Evolutionary conservation across 2,329 filamentous ascomycete genomes (phyloP), one percentile per base, ranked within the genome.

Genomic region (Penicillium expansum): DNA sequence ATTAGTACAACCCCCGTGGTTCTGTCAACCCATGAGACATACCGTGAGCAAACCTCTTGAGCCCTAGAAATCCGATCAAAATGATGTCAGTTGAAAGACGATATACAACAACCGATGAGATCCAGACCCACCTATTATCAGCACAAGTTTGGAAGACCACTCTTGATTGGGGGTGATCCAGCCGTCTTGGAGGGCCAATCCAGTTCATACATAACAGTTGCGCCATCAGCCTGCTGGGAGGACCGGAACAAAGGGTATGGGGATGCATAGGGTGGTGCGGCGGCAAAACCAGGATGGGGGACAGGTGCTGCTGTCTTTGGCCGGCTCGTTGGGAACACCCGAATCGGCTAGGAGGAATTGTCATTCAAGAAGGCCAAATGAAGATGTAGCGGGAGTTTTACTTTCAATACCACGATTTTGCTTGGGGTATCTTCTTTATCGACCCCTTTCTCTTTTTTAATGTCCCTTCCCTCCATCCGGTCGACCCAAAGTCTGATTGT

Each of bases 381-480:
- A 32, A 24, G 29, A 35, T 32, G 33, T 8, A 11, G 22, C 37
- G 33, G 51, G 43, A 24, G 18, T 30, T n/a, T n/a, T 48, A 54
- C 35, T 37, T 47, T 52, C 14, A 54, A 48, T 39, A 48, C 27
- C 18, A 48, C 43, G n/a, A 48, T 48, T 24, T 48, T 54, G 35
- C 29, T 52, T 7, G 5, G 45, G 18, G 4, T 11, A n/a, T 24
- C 5, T 47, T 14, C n/a, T 45, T 22, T 24, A 8, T 14, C 16
- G 16, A n/a, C 33, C 33, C 2, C 16, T 35, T n/a, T 16, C n/a
- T 14, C 8, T 41, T 7, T 6, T 41, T 30, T 22, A n/a, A 13
- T 2, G 0, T 48, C 32, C 20, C 32, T 41, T 37, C 10, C 33
- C 3, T 56, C 48, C 48, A 33, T 8, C 20, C 54, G 48, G 24